Conservation (phyloP, 768 basidiomycete genomes). For the Wakefieldia striispora region DNA sequence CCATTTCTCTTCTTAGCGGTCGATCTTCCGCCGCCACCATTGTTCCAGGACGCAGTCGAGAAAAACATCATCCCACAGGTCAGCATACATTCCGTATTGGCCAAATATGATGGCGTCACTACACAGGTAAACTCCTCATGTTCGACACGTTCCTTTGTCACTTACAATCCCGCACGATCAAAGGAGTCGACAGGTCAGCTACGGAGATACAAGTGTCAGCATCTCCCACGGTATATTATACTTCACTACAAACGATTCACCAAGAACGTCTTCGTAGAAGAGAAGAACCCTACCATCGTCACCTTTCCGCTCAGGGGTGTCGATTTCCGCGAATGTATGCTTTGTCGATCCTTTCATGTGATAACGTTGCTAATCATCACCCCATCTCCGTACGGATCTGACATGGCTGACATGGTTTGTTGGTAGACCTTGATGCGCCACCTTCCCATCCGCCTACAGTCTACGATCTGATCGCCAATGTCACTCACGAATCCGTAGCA, state of each 20-base stretch:
- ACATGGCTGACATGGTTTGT: conserved; percentile 14
- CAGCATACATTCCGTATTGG: conserved; percentile 81
- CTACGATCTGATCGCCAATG: conserved; percentile 95
- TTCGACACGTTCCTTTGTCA: conserved; percentile 13
- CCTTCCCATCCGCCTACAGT: conserved; percentile 57
- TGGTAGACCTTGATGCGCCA: conserved; percentile 74
- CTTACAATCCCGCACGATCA: conserved; percentile 30
- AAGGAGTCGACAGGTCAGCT: conserved; percentile 82
- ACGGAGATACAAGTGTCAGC: conserved; percentile 86
- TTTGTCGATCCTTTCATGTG: conserved; percentile 18
- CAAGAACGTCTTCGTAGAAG: conserved; percentile 94
- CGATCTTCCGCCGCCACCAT: conserved; percentile 94
- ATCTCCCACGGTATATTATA: conserved; percentile 88
- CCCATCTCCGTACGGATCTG: conserved; percentile 25
- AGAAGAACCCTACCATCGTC: conserved; percentile 98
- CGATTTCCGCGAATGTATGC: conserved; percentile 89
- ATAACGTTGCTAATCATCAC: conserved; percentile 18
- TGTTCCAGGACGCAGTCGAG: conserved; percentile 94
- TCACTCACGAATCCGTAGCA: conserved; percentile 91
- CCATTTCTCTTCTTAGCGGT: conserved; percentile 96
- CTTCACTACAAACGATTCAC: conserved; percentile 96
- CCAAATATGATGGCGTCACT: conserved; percentile 91
- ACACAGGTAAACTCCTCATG: conserved; percentile 63
- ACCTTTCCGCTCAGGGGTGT: conserved; percentile 94
- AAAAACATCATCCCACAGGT: conserved; percentile 99